These are phyloP conservation scores for Exophiala oligosperma DNA, from an alignment of 2,329 filamentous ascomycete species.

Conservation along the genomic window DNA sequence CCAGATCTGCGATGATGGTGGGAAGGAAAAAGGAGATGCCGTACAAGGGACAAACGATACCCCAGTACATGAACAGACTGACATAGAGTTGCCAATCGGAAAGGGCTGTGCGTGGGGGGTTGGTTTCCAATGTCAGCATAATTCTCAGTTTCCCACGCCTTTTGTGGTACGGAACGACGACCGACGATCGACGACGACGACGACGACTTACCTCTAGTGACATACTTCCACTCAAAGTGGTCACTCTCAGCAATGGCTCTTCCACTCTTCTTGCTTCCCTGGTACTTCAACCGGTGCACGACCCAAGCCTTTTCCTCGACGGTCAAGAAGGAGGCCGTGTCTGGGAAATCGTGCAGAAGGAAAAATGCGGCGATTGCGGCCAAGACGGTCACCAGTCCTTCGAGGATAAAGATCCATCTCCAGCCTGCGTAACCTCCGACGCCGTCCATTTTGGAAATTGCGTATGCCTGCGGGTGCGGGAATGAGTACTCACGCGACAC, in stretches of 20 bases:
- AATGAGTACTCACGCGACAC: too few species aligned
- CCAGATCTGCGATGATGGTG: slow-evolving; percentile 43
- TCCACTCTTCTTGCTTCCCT: slow-evolving; percentile 32
- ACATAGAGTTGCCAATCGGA: slow-evolving; percentile 35
- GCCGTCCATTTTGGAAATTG: slow-evolving; percentile 53
- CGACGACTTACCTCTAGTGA: slow-evolving; percentile 40
- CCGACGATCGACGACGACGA: too few species aligned
- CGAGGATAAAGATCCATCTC: slow-evolving; percentile 58
- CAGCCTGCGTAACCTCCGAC: slow-evolving; percentile 48
- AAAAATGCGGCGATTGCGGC: slow-evolving; percentile 45
- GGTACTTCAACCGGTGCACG: slow-evolving; percentile 38
- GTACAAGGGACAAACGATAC: slow-evolving; percentile 43
- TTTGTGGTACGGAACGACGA: too few species aligned
- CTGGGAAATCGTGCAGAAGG: slow-evolving; percentile 46
- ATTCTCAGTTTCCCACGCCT: too few species aligned
- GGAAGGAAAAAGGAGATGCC: slow-evolving; percentile 40
- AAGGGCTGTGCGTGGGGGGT: slow-evolving; percentile 29
- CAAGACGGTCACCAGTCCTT: slow-evolving; percentile 47
- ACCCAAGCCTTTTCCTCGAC: slow-evolving; percentile 42
- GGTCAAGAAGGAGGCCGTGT: slow-evolving; percentile 44
- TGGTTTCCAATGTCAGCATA: slow-evolving; percentile 9
- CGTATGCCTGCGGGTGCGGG: slow-evolving; percentile 43
- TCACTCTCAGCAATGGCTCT: slow-evolving; percentile 30
- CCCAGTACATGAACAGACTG: slow-evolving; percentile 40
- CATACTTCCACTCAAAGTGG: slow-evolving; percentile 41